Evolutionary conservation across 2,329 filamentous ascomycete genomes (phyloP), one percentile per base, ranked within the genome.

Genomic region (Orbilia brochopaga): DNA sequence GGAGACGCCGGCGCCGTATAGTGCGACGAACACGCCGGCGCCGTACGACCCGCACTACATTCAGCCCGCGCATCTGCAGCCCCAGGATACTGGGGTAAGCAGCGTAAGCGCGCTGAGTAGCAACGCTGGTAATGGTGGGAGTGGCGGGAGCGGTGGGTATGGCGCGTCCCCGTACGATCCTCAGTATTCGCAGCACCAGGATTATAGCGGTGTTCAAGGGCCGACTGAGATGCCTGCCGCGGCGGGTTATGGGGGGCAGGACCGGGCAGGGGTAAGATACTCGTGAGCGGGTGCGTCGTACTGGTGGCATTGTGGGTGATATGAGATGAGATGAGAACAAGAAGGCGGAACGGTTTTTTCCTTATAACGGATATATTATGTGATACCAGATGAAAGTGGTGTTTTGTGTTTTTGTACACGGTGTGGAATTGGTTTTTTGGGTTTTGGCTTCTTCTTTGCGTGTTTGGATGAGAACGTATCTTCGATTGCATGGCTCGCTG

Each of bases 81-180:
- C 65, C 35, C 65, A 69, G 57, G n/a, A 62, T 58, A 69, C 65
- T n/a, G 65, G 65, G 35, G 65, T 63, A 7, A 69, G 65, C 40
- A 58, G 48, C 30, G 63, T 67, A 23, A 67, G 63, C 19, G 55
- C 48, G 2, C 46, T 62, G 46, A 57, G 57, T 21, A 58, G 51
- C 10, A 58, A 58, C 1, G 52, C 42, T n/a, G 57, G 62, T 32
- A 51, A 51, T 23, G 48, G 32, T 5, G 32, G 6, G 32, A 37
- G 32, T 37, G 35, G 46, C 2, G 57, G 57, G 23, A 46, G 46
- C 2, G 21, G 40, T 19, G 58, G 58, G 15, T 69, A 57, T 58
- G 52, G 52, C 23, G 37, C 24, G 23, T 55, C 57, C 52, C 65
- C 65, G 44, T 69, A 69, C 37, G 65, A 69, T 62, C 65, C 52